A percentile compares a stretch with the other conserved stretches of the same genome.
Evolutionary conservation across 2,329 filamentous ascomycete genomes (phyloP).

Genomic region (Escovopsis sp.): DNA sequence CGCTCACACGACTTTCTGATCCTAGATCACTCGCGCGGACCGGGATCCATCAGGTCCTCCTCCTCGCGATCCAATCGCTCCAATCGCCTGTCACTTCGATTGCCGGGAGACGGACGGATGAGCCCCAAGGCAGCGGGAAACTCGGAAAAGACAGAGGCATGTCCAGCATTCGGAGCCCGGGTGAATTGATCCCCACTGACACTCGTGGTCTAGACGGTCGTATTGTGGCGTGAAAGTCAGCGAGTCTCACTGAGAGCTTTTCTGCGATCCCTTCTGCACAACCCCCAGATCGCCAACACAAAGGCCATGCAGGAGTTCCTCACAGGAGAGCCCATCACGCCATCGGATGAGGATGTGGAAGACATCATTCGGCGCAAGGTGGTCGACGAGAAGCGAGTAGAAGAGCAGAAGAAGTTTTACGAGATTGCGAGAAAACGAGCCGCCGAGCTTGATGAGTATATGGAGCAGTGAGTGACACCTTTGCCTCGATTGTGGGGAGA

Average conservation of each 20-base stretch:
- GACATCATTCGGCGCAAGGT: conserved; percentile 69
- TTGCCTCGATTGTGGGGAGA: not conserved
- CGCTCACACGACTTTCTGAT: not conserved
- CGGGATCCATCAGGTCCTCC: conserved; percentile 18
- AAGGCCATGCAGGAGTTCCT: conserved; percentile 77
- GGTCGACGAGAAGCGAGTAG: conserved; percentile 74
- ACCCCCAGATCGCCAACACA: conserved; percentile 68
- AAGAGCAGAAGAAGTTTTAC: conserved; percentile 89
- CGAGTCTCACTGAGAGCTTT: conserved; percentile 84
- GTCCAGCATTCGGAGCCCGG: conserved; percentile 1
- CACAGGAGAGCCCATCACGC: conserved; percentile 51
- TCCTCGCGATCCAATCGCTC: conserved; percentile 18
- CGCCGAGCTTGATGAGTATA: conserved; percentile 88
- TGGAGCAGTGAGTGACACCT: conserved; percentile 58
- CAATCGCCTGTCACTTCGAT: conserved; percentile 15
- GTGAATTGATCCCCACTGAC: conserved; percentile 10
- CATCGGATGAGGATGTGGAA: conserved; percentile 67
- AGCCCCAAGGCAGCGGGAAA: conserved; percentile 12
- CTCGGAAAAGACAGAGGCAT: conserved; percentile 13
- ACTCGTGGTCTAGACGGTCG: conserved; percentile 29
- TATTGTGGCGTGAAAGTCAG: conserved; percentile 75
- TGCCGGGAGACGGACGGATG: conserved; percentile 16
- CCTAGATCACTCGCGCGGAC: conserved; percentile 4
- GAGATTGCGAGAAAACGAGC: conserved; percentile 85
- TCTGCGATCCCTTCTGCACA: conserved; percentile 70